Conservation (phyloP, 495 filamentous ascomycete genomes). For the Penicillium longicatenatum region DNA sequence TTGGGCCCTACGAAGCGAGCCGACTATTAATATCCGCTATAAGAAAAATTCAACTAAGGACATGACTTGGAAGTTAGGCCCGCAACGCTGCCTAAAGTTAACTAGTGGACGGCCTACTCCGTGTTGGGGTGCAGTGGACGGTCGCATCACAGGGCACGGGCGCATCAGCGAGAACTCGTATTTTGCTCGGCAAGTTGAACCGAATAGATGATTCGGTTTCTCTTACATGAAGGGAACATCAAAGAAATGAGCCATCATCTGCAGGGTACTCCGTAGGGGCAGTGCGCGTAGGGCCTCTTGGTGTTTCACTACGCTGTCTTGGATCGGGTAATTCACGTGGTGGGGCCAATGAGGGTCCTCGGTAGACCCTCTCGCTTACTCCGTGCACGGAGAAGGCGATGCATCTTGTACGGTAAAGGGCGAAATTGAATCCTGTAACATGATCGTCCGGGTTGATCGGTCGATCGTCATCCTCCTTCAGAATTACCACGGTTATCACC, state of each 20-base stretch:
- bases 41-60: neutral
- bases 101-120: neutral
- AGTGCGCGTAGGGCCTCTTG: neutral
- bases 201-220: neutral
- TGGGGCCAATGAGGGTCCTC: neutral
- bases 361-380: neutral
- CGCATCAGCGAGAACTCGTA: neutral
- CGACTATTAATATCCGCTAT: neutral
- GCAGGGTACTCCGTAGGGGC: neutral
- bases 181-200: neutral
- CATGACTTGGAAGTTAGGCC: neutral
- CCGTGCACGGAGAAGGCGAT: neutral
- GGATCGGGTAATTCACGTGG: neutral
- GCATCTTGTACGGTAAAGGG: neutral
- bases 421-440: constrained; percentile 10
- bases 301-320: neutral
- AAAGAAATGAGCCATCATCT: neutral
- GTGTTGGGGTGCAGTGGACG: constrained; percentile 10
- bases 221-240: neutral
- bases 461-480: constrained; percentile 1
- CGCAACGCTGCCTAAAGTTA: neutral
- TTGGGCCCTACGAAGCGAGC: neutral
- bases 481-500: neutral
- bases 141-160: constrained; percentile 13
- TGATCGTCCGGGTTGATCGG: constrained; percentile 13